Evolutionary conservation across 1,284 basidiomycete genomes (phyloP), one percentile per base, ranked within the genome.

Genomic region (Mycosarcoma mackinlayi): DNA sequence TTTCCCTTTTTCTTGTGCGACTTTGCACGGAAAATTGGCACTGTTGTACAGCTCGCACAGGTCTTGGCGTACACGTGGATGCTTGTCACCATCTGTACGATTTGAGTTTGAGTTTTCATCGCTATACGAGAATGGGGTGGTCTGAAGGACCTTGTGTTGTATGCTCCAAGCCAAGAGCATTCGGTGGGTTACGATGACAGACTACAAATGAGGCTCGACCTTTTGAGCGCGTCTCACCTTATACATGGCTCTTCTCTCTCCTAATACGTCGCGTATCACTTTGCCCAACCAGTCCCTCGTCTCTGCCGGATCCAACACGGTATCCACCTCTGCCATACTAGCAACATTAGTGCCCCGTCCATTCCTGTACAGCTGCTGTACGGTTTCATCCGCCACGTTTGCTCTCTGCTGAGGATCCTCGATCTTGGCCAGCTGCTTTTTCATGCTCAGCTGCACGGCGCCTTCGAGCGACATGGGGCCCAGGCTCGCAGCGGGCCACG

Each of bases 401-500:
- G 59, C 39, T 16, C 70, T 48, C 44, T 77, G 46, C 6, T 10
- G 23, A 9, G 42, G 44, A 33, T 68, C 66, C 23, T 54, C 8
- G 23, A 73, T 63, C 27, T 42, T 39, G 3, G 42, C 70, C 6
- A 77, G 39, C 52, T 75, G 58, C 54, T 77, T 75, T 25, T 61
- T 61, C 62, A 69, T 60, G 11, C 71, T 60, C 19, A 75, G 28
- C 35, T 60, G 42, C 4, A 76, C 73, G 1, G 71, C 73, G 10
- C 74, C 74, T 41, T 76, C 74, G 6, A 77, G 33, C n/a, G 55
- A 51, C 73, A 75, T 75, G 3, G 54, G 58, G 0, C 64, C 75
- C 4, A 75, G 40, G 8, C 54, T 50, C 14, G 45, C 75, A 0
- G 47, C 46, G 0, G 75, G 73, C 75, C 73, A 77, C 11, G 52